phyloP scores from a whole-genome alignment of 345 rosid genomes.

The Citrus reticulata region DNA sequence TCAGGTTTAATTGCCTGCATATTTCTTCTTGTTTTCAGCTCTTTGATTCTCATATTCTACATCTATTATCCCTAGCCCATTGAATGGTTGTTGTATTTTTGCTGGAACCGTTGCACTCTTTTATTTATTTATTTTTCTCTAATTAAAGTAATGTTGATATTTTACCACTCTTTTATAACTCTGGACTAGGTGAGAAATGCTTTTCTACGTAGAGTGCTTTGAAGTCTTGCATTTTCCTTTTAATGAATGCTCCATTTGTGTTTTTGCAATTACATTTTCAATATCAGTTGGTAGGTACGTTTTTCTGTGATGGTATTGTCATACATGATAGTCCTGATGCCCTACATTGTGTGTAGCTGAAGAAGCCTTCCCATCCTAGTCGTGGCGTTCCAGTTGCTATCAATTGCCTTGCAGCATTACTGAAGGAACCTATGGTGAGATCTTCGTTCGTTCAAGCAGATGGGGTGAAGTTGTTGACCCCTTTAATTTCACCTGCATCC shows the following conservation, averaged over 20 bases:
- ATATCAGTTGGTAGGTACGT: background rate
- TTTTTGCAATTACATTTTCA: background rate
- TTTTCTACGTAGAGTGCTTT: background rate
- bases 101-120: background rate
- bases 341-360: conserved; percentile 48
- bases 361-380: conserved; percentile 86
- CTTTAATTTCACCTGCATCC: conserved; percentile 88
- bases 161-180: background rate
- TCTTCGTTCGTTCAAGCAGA: conserved; percentile 87
- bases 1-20: background rate
- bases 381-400: conserved; percentile 72
- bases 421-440: conserved; percentile 86
- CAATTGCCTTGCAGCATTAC: conserved; percentile 70
- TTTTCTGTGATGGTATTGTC: background rate
- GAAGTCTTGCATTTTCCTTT: background rate
- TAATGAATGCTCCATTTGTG: background rate
- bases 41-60: background rate
- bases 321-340: conserved; percentile 15
- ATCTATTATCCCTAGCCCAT: background rate
- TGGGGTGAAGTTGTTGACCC: conserved; percentile 87
- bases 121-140: too few species aligned
- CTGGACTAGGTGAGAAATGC: background rate
- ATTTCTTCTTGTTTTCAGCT: background rate
- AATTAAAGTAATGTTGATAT: background rate
- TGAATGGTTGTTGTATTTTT: too few species aligned